Evolutionary conservation across 2,329 filamentous ascomycete genomes (phyloP).

Genomic region (Fonsecaea pugnacius): DNA sequence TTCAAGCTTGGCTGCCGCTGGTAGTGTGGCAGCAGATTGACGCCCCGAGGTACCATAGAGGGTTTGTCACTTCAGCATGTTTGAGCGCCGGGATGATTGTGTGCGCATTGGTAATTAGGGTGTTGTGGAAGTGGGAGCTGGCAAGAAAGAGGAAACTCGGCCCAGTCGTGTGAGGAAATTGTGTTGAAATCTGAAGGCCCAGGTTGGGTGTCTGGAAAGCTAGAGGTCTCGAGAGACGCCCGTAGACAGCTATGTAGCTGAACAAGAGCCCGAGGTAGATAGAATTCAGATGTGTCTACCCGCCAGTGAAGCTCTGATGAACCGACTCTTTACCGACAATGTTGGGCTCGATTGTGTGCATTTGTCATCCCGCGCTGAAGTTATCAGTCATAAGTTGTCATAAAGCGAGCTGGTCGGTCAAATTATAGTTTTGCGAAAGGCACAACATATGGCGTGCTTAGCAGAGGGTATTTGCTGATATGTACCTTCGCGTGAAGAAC

Average conservation of each 20-base stretch:
- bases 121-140: constrained; percentile 48
- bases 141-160: constrained; percentile 39
- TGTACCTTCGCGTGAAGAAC: background rate
- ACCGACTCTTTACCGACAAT: background rate
- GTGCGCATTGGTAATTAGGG: constrained; percentile 53
- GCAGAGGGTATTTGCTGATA: constrained; percentile 15
- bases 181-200: background rate
- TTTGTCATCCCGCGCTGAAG: background rate
- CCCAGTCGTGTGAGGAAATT: constrained; percentile 8
- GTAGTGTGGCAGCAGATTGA: constrained; percentile 66
- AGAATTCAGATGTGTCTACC: background rate
- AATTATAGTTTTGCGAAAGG: background rate
- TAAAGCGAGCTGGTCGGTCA: background rate
- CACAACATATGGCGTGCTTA: constrained; percentile 19
- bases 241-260: background rate
- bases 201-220: background rate
- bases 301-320: background rate
- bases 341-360: background rate
- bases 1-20: constrained; percentile 69
- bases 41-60: constrained; percentile 63
- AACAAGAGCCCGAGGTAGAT: background rate
- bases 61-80: constrained; percentile 61
- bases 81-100: constrained; percentile 30
- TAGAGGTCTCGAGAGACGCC: background rate
- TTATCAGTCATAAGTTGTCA: background rate